Base-by-base conservation (phyloP, 2,329 filamentous ascomycete species). In the Colletotrichum sp. region DNA sequence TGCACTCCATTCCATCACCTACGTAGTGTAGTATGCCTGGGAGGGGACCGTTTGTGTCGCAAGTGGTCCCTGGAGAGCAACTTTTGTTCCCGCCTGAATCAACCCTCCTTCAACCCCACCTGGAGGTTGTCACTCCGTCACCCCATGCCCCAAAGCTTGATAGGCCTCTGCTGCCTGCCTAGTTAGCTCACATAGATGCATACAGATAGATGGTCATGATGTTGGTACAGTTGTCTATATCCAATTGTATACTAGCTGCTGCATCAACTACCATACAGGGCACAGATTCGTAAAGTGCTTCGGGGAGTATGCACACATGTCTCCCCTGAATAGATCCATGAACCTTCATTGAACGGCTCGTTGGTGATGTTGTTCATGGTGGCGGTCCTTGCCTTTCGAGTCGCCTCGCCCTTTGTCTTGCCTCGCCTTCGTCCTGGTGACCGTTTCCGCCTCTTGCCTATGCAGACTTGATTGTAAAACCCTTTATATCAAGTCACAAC, bases 1-100 rank as follows among this genome's bases (percentile, higher is more conserved):
- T 75, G 72, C 72, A 75, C 69, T 75, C 72, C 55, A 71, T 75
- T 55, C 28, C 28, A 66, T 71, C 44, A 69, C 34, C 62, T 32
- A 32, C 18, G 28, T 24, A 22, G 18, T 34, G 55, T 63, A 60
- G 60, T 69, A 72, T 55, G 48, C 63, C 28, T n/a, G 72, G 67
- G 48, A 48, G 39, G 18, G 39, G 39, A 22, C 26, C 72, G 69
- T 75, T 75, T 63, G 72, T 72, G 72, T 68, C 55, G 72, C 62
- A 68, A 68, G 68, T 75, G 72, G 55, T 68, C 69, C 69, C 64
- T 65, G 55, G 30, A 48, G 44, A 22, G 73, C 34, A 75, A 75
- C 73, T 73, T 75, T 73, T 75, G 73, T 74, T 55, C 10, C 15
- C 44, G 68, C 68, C n/a, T 36, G 52, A 30, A 64, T 57, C 36